Base-by-base conservation (phyloP, 495 filamentous ascomycete species). In the Bombardia bombarda region DNA sequence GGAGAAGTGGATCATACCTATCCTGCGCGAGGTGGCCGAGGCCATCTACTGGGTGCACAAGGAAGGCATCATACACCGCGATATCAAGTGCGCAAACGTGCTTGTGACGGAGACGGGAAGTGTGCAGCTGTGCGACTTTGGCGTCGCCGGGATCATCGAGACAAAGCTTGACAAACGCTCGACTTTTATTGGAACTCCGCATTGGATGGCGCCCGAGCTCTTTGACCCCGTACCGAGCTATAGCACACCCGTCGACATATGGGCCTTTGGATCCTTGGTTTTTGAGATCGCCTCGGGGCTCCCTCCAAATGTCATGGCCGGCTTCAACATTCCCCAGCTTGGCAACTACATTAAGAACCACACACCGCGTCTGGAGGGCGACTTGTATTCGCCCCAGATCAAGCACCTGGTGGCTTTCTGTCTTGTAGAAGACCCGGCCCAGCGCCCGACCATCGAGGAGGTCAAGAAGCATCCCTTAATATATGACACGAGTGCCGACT, bases 181-280 rank as follows among this genome's bases (percentile, higher is more conserved):
- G 3, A 98, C 92, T 0, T 88, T 95, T 60, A 86, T 98, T 33
- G 92, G 92, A 8, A 97, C 92, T 5, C 86, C 86, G 13, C 80
- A 95, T 64, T 98, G 90, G 87, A 95, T 97, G 90, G 85, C 92
- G 1, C 92, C 88, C 0, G 92, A 98, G 57, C 75, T 93, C 45
- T 82, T 87, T 45, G 70, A 72, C 8, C 63, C 67, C 3, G 63
- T 65, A 1, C 63, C 70, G 17, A 71, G 72, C 24, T 80, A 83
- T 53, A 77, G 72, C 53, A 79, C 76, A 8, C 67, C 88, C 63
- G 81, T 97, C 45, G 92, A 98, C 55, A 87, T 94, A 31, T 98
- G 92, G 92, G 88, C 90, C 1, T 94, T 88, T 60, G 90, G 90
- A 13, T 87, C 87, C 45, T 90, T 93, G 32, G 64, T 93, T 1